Percentiles rank a stretch among this genome's conserved stretches.
Conservation (phyloP, 768 basidiomycete genomes). For the Suillus alpinus region DNA sequence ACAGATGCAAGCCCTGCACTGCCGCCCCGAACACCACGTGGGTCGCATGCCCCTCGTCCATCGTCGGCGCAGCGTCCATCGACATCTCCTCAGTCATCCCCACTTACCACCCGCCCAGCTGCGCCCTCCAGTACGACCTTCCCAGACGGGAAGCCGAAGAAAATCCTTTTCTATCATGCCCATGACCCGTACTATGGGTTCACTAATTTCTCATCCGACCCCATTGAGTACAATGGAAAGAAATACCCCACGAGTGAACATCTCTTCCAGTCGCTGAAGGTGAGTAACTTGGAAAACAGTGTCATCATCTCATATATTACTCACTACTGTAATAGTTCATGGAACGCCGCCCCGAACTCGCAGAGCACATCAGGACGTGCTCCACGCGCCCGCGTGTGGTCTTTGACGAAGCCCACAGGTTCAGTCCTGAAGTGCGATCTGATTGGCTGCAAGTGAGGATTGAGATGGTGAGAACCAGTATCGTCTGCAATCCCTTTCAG, state of each 20-base stretch:
- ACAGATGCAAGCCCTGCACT: constrained; percentile 2
- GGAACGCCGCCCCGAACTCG: constrained; percentile 33
- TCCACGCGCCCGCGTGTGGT: constrained; percentile 30
- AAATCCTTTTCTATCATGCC: constrained; percentile 31
- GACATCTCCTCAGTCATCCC: background rate
- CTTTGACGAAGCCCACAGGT: constrained; percentile 34
- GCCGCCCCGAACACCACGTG: constrained; percentile 17
- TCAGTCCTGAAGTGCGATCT: constrained; percentile 34
- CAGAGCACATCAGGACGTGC: constrained; percentile 34
- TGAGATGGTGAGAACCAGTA: constrained; percentile 25
- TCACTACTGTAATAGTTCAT: constrained; percentile 21
- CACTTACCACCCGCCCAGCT: background rate
- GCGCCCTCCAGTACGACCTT: background rate
- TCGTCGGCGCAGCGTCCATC: background rate
- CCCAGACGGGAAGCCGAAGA: constrained; percentile 17
- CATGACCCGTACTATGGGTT: constrained; percentile 37
- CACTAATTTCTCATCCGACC: constrained; percentile 44
- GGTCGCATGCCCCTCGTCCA: background rate
- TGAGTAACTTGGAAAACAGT: constrained; percentile 11
- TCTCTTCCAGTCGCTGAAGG: constrained; percentile 46
- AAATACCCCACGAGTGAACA: constrained; percentile 47
- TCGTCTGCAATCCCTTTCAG: background rate
- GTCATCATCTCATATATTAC: background rate
- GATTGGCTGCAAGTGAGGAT: constrained; percentile 34
- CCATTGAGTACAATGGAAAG: constrained; percentile 37